phyloP scores from a whole-genome alignment of 139 green algal species.

The Coelastrella sp. region DNA sequence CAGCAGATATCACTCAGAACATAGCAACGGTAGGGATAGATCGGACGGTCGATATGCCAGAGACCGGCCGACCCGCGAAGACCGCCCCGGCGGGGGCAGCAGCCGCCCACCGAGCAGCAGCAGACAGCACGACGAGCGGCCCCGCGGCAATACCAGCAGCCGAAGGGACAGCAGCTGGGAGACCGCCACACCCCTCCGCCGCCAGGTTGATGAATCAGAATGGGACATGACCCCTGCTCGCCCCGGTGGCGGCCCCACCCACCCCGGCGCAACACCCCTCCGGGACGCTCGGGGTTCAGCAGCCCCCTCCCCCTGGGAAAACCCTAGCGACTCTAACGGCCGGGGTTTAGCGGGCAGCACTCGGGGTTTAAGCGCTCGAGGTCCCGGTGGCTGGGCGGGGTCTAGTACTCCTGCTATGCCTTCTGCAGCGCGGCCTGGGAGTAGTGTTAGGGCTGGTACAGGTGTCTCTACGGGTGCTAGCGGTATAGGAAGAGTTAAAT shows the following conservation, averaged over 20 bases:
- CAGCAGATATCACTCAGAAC: background rate
- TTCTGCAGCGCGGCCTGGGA: slow-evolving; percentile 52
- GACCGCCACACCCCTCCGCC: slow-evolving; percentile 43
- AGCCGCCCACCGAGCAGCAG: slow-evolving; percentile 52
- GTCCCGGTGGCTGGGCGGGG: slow-evolving; percentile 31
- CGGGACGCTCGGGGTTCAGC: background rate
- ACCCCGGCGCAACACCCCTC: background rate
- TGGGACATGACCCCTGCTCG: slow-evolving; percentile 75
- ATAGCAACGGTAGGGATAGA: background rate
- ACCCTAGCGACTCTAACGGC: background rate
- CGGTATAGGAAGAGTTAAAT: slow-evolving; percentile 69
- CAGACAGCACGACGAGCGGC: background rate
- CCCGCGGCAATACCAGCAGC: background rate
- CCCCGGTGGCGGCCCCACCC: background rate
- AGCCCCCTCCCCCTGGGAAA: slow-evolving; percentile 41
- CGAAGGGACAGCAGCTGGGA: slow-evolving; percentile 52
- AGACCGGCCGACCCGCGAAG: background rate
- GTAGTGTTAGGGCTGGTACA: slow-evolving; percentile 41
- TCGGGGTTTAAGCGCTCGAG: background rate
- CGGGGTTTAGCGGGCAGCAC: background rate
- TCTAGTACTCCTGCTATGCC: slow-evolving; percentile 55
- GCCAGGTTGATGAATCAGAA: slow-evolving; percentile 54
- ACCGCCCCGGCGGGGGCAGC: slow-evolving; percentile 34
- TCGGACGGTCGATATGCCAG: background rate
- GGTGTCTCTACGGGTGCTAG: slow-evolving; percentile 25